phyloP scores from a whole-genome alignment of 1,284 basidiomycete genomes.

The Trichosporon sp. region DNA sequence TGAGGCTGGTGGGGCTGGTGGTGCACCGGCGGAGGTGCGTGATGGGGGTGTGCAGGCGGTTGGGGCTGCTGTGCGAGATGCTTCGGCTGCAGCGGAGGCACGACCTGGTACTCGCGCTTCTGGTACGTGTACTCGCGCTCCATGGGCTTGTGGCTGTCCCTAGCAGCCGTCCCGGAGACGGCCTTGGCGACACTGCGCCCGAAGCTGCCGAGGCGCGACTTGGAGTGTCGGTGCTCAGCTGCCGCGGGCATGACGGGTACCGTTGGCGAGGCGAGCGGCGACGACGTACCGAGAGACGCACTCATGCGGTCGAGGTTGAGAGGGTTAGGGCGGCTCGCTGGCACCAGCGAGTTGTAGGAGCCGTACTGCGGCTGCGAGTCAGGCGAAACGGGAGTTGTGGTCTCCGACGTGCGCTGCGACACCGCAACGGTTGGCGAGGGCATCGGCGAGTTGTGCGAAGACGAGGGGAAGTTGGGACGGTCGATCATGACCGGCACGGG shows the following conservation, averaged over 20 bases:
- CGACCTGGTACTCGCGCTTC: slow-evolving; percentile 5
- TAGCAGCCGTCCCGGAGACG: slow-evolving; percentile 14
- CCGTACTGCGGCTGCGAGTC: background rate
- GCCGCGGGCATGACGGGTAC: background rate
- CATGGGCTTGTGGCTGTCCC: slow-evolving; percentile 8
- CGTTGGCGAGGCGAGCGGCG: background rate
- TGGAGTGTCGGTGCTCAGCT: background rate
- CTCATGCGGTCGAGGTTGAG: slow-evolving; percentile 5
- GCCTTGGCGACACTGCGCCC: slow-evolving; percentile 26
- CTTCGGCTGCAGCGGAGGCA: background rate
- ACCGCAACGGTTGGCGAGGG: background rate
- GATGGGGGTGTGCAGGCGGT: no score
- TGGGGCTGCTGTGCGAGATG: background rate
- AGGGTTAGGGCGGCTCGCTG: background rate
- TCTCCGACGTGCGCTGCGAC: background rate
- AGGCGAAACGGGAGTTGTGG: background rate
- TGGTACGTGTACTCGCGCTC: background rate
- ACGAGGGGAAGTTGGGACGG: slow-evolving; percentile 18
- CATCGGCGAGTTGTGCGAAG: background rate
- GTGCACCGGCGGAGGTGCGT: background rate
- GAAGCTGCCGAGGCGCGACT: slow-evolving; percentile 29
- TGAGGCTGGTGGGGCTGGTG: background rate
- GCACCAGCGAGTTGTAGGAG: slow-evolving; percentile 1
- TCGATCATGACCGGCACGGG: slow-evolving; percentile 23
- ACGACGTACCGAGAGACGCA: background rate